Evolutionary conservation across 805 yeast genomes (phyloP), one percentile per base, ranked within the genome.

Genomic region (Saccharomycopsis malanga): DNA sequence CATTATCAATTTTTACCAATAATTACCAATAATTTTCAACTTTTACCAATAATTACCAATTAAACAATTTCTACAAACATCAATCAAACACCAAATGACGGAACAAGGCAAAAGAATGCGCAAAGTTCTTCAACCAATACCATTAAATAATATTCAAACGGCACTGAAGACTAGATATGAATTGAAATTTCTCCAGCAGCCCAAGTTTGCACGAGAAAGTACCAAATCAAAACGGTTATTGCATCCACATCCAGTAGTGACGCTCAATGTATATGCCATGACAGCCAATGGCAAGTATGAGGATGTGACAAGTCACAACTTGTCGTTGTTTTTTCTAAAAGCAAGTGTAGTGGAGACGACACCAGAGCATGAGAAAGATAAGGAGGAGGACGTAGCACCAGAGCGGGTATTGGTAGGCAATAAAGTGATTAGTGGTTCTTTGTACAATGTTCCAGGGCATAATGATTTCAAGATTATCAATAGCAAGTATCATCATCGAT

Each of bases 151-250:
- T 18, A 32, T 32, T n/a, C 18, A 32, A n/a, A n/a, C 12, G 6
- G 36, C 36, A 14, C 17, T 6, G 7, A 32, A 32, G 6, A 32
- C 48, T n/a, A 44, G 27, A 12, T 50, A 50, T 30, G 46, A 23
- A 14, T 23, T 50, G 17, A 38, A 39, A 20, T 39, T 50, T 17
- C 22, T 50, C 25, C 54, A 50, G 39, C 46, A 41, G 30, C 54
- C 54, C 7, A 40, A 37, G 22, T 50, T 47, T 42, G 54, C 54
- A n/a, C 44, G 54, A 40, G 54, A 50, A 29, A 39, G 46, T 21
- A 50, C 51, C n/a, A 50, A 44, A 34, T 36, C 39, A 12, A 49
- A 45, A 25, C 35, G 49, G 14, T 37, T 49, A 7, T 25, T 45
- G 17, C 53, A 49, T 36, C 52, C 52, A 4, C 42, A 38, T 20